Evolutionary conservation across 305 asterid genomes (phyloP), one percentile per base, ranked within the genome.

Genomic region (Solanum hybrid): DNA sequence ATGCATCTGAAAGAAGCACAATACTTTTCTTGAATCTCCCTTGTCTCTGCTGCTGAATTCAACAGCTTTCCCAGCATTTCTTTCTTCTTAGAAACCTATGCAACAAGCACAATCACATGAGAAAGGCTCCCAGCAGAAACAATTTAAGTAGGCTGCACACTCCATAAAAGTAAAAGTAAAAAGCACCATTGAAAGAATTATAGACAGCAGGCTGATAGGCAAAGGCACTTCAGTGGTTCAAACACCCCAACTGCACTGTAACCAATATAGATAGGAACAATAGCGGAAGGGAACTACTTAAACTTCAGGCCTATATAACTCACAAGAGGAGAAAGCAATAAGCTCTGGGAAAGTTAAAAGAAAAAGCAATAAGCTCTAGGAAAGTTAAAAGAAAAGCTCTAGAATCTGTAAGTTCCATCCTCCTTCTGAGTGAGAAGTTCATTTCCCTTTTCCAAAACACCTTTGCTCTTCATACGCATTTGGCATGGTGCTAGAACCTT

Each of bases 1-100:
- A 51, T 78, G 51, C 45, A 78, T 77, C 79, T 41, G 75, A 88
- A 91, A 22, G 39, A 83, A 91, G 89, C 22, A 26, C 33, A 90
- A 91, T 93, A 95, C 99, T 92, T 96, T 89, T 94, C 96, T 94
- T 97, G 99, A 91, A 92, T 90, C 92, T 89, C 95, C 93, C 92
- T 96, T 83, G 95, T 93, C 92, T 94, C 95, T 90, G 93, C 91
- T 89, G 95, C 95, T 86, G 95, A 93, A 79, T 89, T 85, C 32
- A 95, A 92, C 88, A 97, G 95, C 89, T 96, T 94, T 87, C 93
- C 91, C 17, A 95, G 95, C 89, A 95, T 91, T 89, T 88, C 92
- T 90, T 93, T 96, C 95, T 95, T 96, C 95, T 91, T 93, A 81
- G 94, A 95, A 90, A 94, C 97, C 99, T 97, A 92, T 45, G 89